These are phyloP conservation scores for Leccinum subrobustum DNA, from an alignment of 1,284 basidiomycete genomes.

Conservation along the genomic window DNA sequence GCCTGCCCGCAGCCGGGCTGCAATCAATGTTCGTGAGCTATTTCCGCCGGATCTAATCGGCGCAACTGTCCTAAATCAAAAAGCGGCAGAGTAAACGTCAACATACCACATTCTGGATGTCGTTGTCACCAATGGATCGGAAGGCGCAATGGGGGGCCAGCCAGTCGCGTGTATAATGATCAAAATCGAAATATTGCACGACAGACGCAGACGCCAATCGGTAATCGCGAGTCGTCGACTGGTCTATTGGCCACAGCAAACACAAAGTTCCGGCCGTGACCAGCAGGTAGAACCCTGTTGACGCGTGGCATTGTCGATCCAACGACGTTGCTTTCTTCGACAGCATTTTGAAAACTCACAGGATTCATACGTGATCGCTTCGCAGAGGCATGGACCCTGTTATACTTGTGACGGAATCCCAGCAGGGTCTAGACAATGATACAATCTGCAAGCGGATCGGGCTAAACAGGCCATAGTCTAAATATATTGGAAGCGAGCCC, in stretches of 20 bases:
- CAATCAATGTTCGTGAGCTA: conserved; percentile 19
- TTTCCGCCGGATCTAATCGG: conserved; percentile 29
- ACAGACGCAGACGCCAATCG: neutral
- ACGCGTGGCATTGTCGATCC: conserved; percentile 22
- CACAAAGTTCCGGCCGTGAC: neutral
- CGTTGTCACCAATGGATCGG: neutral
- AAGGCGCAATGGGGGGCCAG: neutral
- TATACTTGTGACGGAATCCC: neutral
- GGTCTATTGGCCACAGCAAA: neutral
- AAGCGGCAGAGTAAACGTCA: conserved; percentile 12
- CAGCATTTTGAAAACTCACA: neutral
- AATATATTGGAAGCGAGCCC: neutral
- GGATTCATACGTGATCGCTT: conserved; percentile 28
- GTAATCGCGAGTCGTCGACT: neutral
- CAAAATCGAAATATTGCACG: neutral
- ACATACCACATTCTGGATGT: conserved; percentile 7
- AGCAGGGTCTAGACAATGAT: neutral
- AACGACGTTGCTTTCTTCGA: neutral
- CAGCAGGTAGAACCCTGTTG: conserved; percentile 1
- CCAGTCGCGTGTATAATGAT: conserved; percentile 3
- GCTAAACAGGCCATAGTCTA: neutral
- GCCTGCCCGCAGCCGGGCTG: conserved; percentile 6
- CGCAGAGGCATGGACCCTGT: conserved; percentile 1
- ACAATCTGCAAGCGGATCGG: neutral
- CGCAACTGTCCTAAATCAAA: conserved; percentile 17